Evolutionary conservation across 164 flowering plant genomes (phyloP).

Genomic region (Nymphaea colorata): DNA sequence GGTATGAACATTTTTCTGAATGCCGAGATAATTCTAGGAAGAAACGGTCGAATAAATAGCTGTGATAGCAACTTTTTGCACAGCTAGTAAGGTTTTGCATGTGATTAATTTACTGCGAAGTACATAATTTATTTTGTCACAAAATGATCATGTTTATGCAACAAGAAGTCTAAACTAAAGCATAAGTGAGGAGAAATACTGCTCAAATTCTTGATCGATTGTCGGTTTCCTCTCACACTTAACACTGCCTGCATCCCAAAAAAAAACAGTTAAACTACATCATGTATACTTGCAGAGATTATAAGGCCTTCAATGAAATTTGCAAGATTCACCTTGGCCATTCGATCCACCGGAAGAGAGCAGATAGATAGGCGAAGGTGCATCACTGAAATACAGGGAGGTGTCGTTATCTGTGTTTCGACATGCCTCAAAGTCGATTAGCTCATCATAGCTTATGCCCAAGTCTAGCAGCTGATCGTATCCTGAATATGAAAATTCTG

Average conservation of each 20-base stretch:
- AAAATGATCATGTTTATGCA: too few species aligned
- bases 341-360: background rate
- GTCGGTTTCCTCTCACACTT: constrained; percentile 38
- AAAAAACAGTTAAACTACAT: background rate
- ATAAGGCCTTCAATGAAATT: background rate
- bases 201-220: constrained; percentile 87
- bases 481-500: background rate
- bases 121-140: too few species aligned
- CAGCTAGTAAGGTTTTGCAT: too few species aligned
- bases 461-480: background rate
- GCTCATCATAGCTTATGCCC: background rate
- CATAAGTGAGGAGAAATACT: constrained; percentile 69
- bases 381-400: background rate
- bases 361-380: background rate
- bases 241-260: constrained; percentile 35
- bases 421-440: background rate
- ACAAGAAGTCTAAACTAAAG: constrained; percentile 7
- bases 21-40: too few species aligned
- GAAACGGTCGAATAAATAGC: too few species aligned
- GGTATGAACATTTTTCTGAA: too few species aligned
- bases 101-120: too few species aligned
- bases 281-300: background rate
- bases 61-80: too few species aligned
- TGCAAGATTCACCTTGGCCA: background rate
- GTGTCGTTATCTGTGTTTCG: background rate